Evolutionary conservation across 2,329 filamentous ascomycete species (phyloP), one percentile per base, ranked within the genome.

Genomic region (Ophiobolus disseminans): DNA sequence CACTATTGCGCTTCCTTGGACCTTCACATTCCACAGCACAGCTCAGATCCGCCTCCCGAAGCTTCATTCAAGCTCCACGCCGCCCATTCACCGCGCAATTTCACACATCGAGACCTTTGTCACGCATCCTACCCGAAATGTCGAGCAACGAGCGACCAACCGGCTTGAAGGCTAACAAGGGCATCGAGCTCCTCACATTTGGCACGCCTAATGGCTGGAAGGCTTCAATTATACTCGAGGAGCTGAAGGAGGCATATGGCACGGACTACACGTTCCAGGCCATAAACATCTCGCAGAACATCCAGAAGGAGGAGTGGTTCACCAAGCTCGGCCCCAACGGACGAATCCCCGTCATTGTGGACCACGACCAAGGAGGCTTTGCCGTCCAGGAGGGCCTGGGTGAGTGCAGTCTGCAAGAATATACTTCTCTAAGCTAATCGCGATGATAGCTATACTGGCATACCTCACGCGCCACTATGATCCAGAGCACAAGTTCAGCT

Each of bases 221-320:
- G 65, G 77, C 75, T 23, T 81, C 78, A 48, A 82, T 88, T 55
- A 62, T 87, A 16, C 79, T 88, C 30, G 86, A 88, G 65, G 86
- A 88, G 72, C 75, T 88, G 40, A 85, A 84, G 60, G 84, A 80
- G n/a, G 81, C 81, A 10, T 88, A 88, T 53, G 83, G 82, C 42
- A 68, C 57, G 48, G 75, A 82, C 11, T 88, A 87, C 70, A 81
- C 81, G 4, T 80, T 72, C 60, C 84, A 87, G 59, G 61, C 65
- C 46, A 78, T 88, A 68, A 78, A 86, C 70, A 87, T 73, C 19
- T 61, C 63, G 48, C 77, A 84, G 62, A 85, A 86, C 72, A 80
- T 85, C 21, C 86, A 88, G 60, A 88, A 88, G 69, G 79, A 87
- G 75, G 76, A 80, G 1, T 88, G 86, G 85, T 88, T 82, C 74